These are phyloP conservation scores for Diplodia seriata DNA, from an alignment of 2,329 filamentous ascomycete species.

Conservation along the genomic window DNA sequence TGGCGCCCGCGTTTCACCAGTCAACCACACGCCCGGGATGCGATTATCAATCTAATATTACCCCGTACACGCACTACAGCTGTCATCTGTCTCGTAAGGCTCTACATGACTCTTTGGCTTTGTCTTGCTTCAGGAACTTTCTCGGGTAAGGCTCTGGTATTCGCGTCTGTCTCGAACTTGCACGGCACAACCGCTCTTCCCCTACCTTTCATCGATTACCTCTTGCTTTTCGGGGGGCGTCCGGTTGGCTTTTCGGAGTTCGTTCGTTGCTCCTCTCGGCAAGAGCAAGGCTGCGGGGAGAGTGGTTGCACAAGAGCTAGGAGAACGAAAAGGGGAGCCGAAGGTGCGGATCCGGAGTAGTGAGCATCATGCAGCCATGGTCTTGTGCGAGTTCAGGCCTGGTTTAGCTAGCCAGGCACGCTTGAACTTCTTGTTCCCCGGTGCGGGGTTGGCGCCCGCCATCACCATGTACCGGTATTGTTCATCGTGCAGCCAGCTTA, in stretches of 20 bases:
- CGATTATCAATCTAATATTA: neutral
- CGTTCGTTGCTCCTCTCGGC: neutral
- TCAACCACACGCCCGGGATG: neutral
- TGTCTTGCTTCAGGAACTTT: too few species aligned
- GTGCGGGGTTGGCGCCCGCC: too few species aligned
- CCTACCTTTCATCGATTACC: neutral
- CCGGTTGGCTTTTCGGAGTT: neutral
- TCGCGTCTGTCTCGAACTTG: too few species aligned
- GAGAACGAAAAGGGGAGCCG: constrained; percentile 5
- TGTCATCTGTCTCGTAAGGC: neutral
- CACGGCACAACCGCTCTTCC: too few species aligned
- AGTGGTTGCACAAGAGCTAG: neutral
- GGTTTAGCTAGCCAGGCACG: neutral
- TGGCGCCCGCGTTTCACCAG: constrained; percentile 17
- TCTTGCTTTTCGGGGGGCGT: neutral
- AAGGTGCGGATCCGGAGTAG: neutral
- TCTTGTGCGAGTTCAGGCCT: neutral
- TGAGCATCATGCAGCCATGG: neutral
- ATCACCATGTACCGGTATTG: too few species aligned
- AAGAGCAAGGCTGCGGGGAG: too few species aligned
- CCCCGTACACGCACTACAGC: neutral
- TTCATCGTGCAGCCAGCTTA: too few species aligned
- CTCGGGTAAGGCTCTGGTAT: too few species aligned
- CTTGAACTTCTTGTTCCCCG: too few species aligned
- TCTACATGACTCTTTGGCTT: neutral